A percentile compares a stretch with the other conserved stretches of the same genome.
Conservation (phyloP, 129 eudicot species). For the Escallonia herrerae region DNA sequence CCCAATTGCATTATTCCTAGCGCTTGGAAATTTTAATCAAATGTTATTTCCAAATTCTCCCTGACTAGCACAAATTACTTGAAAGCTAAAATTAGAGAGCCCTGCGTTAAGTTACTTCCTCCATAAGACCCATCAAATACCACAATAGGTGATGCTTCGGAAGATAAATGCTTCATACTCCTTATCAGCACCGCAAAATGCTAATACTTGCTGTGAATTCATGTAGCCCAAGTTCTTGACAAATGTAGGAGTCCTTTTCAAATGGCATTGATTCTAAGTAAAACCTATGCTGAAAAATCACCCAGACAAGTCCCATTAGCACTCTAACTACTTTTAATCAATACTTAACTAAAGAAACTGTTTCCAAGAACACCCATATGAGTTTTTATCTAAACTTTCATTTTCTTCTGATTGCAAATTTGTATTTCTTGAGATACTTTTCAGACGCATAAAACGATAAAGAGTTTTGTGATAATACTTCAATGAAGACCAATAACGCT, state of each 20-base stretch:
- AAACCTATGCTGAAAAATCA: slow-evolving; percentile 36
- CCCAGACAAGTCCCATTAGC: slow-evolving; percentile 1
- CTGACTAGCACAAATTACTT: too few relatives aligned
- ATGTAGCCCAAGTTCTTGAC: slow-evolving; percentile 46
- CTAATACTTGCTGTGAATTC: slow-evolving; percentile 51
- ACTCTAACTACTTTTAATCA: not conserved
- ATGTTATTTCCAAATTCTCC: too few relatives aligned
- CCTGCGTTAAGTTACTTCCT: slow-evolving; percentile 31
- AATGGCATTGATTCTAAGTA: slow-evolving; percentile 49
- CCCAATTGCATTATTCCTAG: too few relatives aligned
- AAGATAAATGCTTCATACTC: slow-evolving; percentile 40
- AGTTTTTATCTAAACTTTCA: too few relatives aligned
- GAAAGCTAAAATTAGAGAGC: too few relatives aligned
- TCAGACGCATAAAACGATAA: too few relatives aligned
- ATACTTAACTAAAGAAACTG: not conserved
- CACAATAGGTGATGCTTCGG: slow-evolving; percentile 51
- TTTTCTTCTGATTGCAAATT: too few relatives aligned
- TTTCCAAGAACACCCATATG: too few relatives aligned
- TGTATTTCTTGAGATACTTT: too few relatives aligned
- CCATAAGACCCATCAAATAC: slow-evolving; percentile 58
- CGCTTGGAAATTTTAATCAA: too few relatives aligned
- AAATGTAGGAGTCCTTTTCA: slow-evolving; percentile 31
- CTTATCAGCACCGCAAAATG: slow-evolving; percentile 44
- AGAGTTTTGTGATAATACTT: too few relatives aligned
- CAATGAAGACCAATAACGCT: too few relatives aligned